Base-by-base conservation (phyloP, 805 yeast genomes). In the Lachancea meyersii region DNA sequence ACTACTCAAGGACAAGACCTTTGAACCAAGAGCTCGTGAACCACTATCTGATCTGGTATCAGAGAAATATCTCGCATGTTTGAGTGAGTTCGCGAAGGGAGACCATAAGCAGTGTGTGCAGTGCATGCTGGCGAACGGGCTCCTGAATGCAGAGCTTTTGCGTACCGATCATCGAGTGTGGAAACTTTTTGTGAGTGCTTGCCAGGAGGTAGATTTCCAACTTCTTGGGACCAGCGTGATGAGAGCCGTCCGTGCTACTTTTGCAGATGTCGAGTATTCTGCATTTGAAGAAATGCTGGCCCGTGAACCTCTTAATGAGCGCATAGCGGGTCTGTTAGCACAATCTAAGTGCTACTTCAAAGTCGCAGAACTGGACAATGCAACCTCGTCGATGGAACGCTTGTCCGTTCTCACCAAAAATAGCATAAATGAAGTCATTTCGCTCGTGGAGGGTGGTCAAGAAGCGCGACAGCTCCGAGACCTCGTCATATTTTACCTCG, bases 191-290 rank as follows among this genome's bases (percentile, higher is more conserved):
- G 37, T 48, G 7, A 49, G 45, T 38, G 52, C 51, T 6, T 37
- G 33, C n/a, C 52, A 47, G 19, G 47, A 48, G 31, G 45, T 43
- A 9, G 31, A 46, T 33, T 50, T 50, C 26, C 40, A 46, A 7
- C 31, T 16, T 3, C 23, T 59, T 20, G 58, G 54, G 13, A 40
- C 35, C 27, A 46, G 45, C 20, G 23, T 47, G 10, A 36, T 41
- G 18, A 43, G 38, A 13, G 42, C 41, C 11, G 20, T 43, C 6
- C 33, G 30, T 11, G 16, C 26, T 9, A n/a, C 83, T 93, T 43
- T 72, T 53, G 14, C 82, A 79, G 31, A 84, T 77, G 35, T 70
- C 68, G 30, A 42, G 18, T 7, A 31, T 9, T 20, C 41, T 13
- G 31, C 14, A 3, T 20, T 23, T 18, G 26, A 37, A 19, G 9